These are phyloP conservation scores for Suillus luteus DNA, from an alignment of 768 basidiomycete genomes.

Conservation along the genomic window DNA sequence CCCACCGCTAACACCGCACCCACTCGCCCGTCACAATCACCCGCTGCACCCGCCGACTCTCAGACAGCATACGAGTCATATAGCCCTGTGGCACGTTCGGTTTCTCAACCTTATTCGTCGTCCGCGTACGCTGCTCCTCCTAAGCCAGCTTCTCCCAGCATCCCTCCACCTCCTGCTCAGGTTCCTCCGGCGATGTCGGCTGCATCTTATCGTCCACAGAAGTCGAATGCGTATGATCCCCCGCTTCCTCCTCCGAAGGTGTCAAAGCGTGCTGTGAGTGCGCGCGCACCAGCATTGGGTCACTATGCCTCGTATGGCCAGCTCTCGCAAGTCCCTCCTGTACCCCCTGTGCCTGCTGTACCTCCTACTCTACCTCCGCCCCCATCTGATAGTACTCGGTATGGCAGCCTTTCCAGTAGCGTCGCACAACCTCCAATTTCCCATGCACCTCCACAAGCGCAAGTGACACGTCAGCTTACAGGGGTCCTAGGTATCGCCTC, in stretches of 20 bases:
- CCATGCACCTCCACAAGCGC: conserved; percentile 15
- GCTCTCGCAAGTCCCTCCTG: conserved; percentile 21
- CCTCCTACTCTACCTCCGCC: not conserved
- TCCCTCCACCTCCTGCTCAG: conserved; percentile 27
- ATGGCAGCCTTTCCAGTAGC: not conserved
- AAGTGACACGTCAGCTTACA: not conserved
- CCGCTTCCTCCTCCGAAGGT: conserved; percentile 59
- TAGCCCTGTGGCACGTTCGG: conserved; percentile 26
- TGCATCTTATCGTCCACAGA: conserved; percentile 60
- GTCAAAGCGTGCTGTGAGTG: conserved; percentile 32
- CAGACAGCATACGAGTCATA: conserved; percentile 34
- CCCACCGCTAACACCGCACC: conserved; percentile 28
- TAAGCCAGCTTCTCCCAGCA: conserved; percentile 21
- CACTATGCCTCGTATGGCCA: conserved; percentile 14
- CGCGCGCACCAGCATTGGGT: conserved; percentile 20
- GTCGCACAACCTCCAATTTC: not conserved
- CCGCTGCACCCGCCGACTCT: conserved; percentile 21
- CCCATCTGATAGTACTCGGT: not conserved
- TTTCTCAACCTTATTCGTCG: conserved; percentile 28
- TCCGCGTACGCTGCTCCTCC: conserved; percentile 18
- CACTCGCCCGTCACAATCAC: conserved; percentile 25
- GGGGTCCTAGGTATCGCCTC: not conserved
- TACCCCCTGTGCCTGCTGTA: conserved; percentile 23
- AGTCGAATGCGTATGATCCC: conserved; percentile 75
- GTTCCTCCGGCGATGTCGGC: conserved; percentile 40